Conservation (phyloP, 495 filamentous ascomycete species). For the Aspergillus campestris region DNA sequence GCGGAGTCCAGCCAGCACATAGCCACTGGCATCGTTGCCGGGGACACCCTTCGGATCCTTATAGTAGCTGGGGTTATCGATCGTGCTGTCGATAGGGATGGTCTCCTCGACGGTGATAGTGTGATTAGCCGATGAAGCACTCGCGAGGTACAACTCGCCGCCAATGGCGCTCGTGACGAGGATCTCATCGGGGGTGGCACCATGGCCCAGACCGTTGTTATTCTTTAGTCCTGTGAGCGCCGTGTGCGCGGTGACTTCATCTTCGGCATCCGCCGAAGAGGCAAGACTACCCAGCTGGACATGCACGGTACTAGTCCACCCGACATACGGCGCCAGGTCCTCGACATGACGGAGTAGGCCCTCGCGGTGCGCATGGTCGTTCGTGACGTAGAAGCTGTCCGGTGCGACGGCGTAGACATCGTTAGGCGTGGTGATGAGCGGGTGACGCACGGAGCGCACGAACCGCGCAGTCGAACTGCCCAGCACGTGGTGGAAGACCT, state of each 20-base stretch:
- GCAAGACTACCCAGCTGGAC: constrained; percentile 18
- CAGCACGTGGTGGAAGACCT: constrained; percentile 50
- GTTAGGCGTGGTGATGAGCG: constrained; percentile 50
- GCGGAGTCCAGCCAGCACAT: constrained; percentile 43
- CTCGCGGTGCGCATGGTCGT: constrained; percentile 48
- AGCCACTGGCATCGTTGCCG: constrained; percentile 44
- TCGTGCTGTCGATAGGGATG: constrained; percentile 31
- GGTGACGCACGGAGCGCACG: constrained; percentile 36
- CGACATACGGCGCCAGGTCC: constrained; percentile 26
- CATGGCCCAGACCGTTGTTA: constrained; percentile 51
- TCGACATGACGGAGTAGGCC: constrained; percentile 38
- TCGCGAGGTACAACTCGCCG: constrained; percentile 25
- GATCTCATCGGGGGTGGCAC: constrained; percentile 36
- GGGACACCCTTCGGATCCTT: constrained; percentile 32
- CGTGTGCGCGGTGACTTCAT: constrained; percentile 36
- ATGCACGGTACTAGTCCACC: constrained; percentile 32
- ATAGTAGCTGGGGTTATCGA: constrained; percentile 53
- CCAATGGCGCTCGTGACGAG: constrained; percentile 35
- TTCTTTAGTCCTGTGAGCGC: constrained; percentile 37
- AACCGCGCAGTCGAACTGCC: constrained; percentile 22
- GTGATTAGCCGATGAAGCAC: constrained; percentile 11
- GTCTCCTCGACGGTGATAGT: constrained; percentile 35
- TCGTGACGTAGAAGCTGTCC: constrained; percentile 48
- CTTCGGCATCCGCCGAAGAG: constrained; percentile 5
- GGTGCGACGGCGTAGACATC: constrained; percentile 45